A percentile compares a stretch with the other conserved stretches of the same genome.
Conservation (phyloP, 140 eudicot genomes). For the Flaveria floridana region DNA sequence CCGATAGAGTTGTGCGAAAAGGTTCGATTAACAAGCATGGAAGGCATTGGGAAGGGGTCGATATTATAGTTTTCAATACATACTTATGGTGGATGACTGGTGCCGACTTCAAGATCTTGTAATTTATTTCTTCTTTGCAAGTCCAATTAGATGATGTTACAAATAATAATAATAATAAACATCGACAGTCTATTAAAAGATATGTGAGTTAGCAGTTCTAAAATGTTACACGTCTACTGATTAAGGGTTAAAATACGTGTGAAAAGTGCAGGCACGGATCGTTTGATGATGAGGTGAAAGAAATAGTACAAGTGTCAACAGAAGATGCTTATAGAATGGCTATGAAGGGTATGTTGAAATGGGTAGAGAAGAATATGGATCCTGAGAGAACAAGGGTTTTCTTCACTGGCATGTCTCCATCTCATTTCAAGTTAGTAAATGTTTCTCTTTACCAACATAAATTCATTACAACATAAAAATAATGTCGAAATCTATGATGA, state of each 20-base stretch:
- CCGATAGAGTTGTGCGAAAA: conserved; percentile 75
- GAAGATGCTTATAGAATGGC: conserved; percentile 88
- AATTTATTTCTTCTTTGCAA: conserved; percentile 22
- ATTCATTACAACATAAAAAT: neutral
- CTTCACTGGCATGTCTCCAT: conserved; percentile 89
- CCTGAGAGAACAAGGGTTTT: conserved; percentile 73
- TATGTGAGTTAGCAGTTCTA: neutral
- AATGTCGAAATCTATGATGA: too few relatives aligned
- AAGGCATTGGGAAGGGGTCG: conserved; percentile 79
- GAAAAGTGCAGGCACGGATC: conserved; percentile 68
- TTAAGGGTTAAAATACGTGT: neutral
- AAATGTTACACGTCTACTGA: too few relatives aligned
- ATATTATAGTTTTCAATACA: conserved; percentile 86
- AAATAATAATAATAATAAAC: neutral
- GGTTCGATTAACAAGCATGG: conserved; percentile 90
- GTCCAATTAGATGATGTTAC: neutral
- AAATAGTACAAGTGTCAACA: conserved; percentile 57
- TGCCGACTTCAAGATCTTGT: conserved; percentile 66
- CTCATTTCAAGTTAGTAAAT: conserved; percentile 69
- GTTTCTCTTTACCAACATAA: neutral
- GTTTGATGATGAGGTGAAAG: conserved; percentile 66
- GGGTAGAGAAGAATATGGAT: conserved; percentile 81
- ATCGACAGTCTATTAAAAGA: neutral
- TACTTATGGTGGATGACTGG: conserved; percentile 99
- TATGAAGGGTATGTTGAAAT: conserved; percentile 79